Evolutionary conservation across 1,284 basidiomycete species (phyloP), one percentile per base, ranked within the genome.

Genomic region (Rhodotorula sp.): DNA sequence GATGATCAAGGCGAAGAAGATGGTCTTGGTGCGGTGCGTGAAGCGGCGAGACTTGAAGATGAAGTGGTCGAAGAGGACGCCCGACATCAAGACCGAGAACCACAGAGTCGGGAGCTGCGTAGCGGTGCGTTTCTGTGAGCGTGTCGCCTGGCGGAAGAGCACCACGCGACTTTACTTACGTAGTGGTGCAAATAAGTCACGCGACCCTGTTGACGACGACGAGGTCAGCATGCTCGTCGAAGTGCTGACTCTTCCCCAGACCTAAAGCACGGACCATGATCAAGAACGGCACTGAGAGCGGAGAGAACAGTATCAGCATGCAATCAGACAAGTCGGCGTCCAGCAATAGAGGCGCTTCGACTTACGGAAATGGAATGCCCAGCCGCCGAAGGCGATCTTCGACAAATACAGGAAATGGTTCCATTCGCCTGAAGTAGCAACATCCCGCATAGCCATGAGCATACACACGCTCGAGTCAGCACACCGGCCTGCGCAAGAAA

Each of bases 341-440:
- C 18, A 62, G 54, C n/a, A n/a, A n/a, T n/a, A n/a, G n/a, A n/a
- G n/a, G n/a, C n/a, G n/a, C n/a, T n/a, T n/a, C n/a, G 7, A 84
- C 88, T 79, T 74, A 93, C 92, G 78, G 77, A 88, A 98, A 82
- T 99, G 95, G 78, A 99, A 85, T 45, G 86, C 83, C 95, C 95
- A 99, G 14, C 96, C 96, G 67, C 91, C 85, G 78, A 93, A 88
- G 1, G 93, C 91, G 53, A 98, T 84, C 82, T 96, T 97, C 48
- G 88, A 87, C 20, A 95, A 92, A 79, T 96, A 97, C 73, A 95
- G 79, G 84, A 94, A 96, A 78, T 96, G 92, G 60, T 93, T 91
- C 92, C 93, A 97, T 82, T 94, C 90, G 66, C 88, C 89, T n/a
- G n/a, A n/a, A n/a, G n/a, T n/a, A n/a, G n/a, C n/a, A n/a, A n/a